Conservation (phyloP, 1,284 basidiomycete species). For the Malassezia vespertilionis region DNA sequence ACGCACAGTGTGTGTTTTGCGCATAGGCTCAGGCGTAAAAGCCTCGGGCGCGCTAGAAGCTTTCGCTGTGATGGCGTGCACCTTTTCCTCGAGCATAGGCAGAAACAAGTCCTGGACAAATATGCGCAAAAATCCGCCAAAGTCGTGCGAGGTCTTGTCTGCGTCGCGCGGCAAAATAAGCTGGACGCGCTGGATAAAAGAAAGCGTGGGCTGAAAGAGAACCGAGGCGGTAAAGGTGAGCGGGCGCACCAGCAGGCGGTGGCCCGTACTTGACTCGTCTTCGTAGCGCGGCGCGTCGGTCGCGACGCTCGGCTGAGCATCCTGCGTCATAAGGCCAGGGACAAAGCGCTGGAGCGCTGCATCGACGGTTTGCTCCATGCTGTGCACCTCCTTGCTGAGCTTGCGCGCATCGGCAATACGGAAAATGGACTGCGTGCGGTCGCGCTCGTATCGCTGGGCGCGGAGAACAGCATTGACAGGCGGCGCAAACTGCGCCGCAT, state of each 20-base stretch:
- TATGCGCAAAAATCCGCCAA: conserved; percentile 72
- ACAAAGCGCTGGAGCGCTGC: conserved; percentile 77
- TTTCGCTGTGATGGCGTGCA: conserved; percentile 47
- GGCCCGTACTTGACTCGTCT: conserved; percentile 54
- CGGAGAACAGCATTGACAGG: conserved; percentile 83
- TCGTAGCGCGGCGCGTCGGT: conserved; percentile 4
- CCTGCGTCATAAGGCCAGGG: conserved; percentile 65
- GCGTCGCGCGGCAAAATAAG: conserved; percentile 35
- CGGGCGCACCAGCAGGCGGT: conserved; percentile 73
- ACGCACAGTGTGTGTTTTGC: conserved; percentile 49
- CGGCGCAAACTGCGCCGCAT: conserved; percentile 66
- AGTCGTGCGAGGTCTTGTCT: conserved; percentile 50
- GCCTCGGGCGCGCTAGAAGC: conserved; percentile 54
- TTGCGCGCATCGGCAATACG: conserved; percentile 61
- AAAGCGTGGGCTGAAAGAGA: conserved; percentile 81
- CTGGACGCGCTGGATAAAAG: conserved; percentile 62
- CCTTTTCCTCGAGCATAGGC: conserved; percentile 89
- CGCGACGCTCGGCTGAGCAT: conserved; percentile 8
- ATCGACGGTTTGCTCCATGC: conserved; percentile 74
- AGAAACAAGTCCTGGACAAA: conserved; percentile 88
- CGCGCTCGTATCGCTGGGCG: conserved; percentile 27
- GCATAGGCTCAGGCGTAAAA: conserved; percentile 51
- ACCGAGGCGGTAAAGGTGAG: conserved; percentile 91
- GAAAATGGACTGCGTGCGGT: conserved; percentile 55
- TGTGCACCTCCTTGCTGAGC: conserved; percentile 56